phyloP scores from a whole-genome alignment of 352 stramenopile genomes.

The Phytopythium cucurbitacearum region DNA sequence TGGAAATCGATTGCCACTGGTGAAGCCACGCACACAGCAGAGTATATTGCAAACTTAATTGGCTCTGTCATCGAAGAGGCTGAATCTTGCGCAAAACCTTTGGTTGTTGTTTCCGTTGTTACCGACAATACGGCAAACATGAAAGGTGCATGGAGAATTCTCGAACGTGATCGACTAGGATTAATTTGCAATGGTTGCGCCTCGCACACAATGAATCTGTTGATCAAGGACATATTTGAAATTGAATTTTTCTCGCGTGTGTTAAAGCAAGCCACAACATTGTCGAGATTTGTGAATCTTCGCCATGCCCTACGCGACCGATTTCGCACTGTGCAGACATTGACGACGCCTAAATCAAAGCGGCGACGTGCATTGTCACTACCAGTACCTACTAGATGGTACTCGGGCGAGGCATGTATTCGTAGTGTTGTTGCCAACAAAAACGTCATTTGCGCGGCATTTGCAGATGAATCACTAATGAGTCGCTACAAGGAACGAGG shows the following conservation, averaged over 20 bases:
- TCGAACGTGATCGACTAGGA: not conserved
- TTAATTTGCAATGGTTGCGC: conserved; percentile 11
- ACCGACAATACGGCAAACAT: conserved; percentile 13
- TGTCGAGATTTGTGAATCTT: conserved; percentile 8
- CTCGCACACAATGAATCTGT: conserved; percentile 8
- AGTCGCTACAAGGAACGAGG: no score
- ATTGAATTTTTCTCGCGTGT: conserved; percentile 1
- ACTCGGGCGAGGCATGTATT: no score
- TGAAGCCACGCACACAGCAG: not conserved
- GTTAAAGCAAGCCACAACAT: not conserved
- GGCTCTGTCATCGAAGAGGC: conserved; percentile 4
- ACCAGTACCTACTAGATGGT: not conserved
- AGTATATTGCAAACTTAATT: conserved; percentile 6
- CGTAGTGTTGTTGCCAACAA: no score
- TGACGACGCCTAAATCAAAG: no score
- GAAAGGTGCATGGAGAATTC: conserved; percentile 2
- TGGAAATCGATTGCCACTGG: conserved; percentile 6
- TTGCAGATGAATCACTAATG: no score
- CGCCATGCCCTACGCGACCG: conserved; percentile 3
- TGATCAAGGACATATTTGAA: conserved; percentile 16
- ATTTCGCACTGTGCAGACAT: not conserved
- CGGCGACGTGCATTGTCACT: not conserved
- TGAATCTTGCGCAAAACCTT: not conserved
- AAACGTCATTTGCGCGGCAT: no score
- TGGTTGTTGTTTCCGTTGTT: conserved; percentile 5